Evolutionary conservation across 768 basidiomycete genomes (phyloP).

Genomic region (Phylloporus sp.): DNA sequence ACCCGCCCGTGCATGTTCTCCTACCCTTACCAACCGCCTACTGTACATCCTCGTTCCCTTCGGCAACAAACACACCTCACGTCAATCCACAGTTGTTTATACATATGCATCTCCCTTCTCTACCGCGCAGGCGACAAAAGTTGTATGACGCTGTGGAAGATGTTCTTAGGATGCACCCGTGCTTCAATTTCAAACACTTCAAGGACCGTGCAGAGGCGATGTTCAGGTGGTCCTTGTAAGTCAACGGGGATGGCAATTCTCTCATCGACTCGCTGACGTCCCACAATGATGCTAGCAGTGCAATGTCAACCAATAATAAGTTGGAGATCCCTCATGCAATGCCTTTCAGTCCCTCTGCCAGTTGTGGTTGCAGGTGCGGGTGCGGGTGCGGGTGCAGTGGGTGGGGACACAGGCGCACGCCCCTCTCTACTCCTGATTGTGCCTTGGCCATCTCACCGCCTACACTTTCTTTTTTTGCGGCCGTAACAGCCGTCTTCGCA

Average conservation of each 20-base stretch:
- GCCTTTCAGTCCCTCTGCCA: slow-evolving; percentile 25
- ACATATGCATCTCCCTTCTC: slow-evolving; percentile 40
- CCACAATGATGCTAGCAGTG: slow-evolving; percentile 31
- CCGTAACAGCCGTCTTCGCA: slow-evolving; percentile 55
- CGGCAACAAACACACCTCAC: slow-evolving; percentile 21
- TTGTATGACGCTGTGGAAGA: slow-evolving; percentile 39
- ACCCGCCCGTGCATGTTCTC: slow-evolving; percentile 21
- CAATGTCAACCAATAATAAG: slow-evolving; percentile 17
- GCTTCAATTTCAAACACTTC: slow-evolving; percentile 49
- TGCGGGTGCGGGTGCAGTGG: no score
- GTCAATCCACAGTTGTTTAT: slow-evolving; percentile 39
- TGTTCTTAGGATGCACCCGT: slow-evolving; percentile 46
- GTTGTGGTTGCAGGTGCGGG: no score
- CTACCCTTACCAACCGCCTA: slow-evolving; percentile 20
- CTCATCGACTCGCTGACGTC: slow-evolving; percentile 11
- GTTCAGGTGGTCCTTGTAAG: slow-evolving; percentile 39
- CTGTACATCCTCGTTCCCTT: slow-evolving; percentile 21
- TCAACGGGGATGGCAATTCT: slow-evolving; percentile 17
- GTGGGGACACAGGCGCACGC: no score
- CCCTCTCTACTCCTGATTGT: slow-evolving; percentile 6
- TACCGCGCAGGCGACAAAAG: slow-evolving; percentile 34
- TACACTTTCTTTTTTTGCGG: slow-evolving; percentile 49
- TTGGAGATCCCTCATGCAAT: slow-evolving; percentile 29
- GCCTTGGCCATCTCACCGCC: slow-evolving; percentile 13
- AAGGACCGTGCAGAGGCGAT: slow-evolving; percentile 41